These are phyloP conservation scores for Ottelia alismoides DNA, from an alignment of 106 monocot genomes.

Conservation along the genomic window DNA sequence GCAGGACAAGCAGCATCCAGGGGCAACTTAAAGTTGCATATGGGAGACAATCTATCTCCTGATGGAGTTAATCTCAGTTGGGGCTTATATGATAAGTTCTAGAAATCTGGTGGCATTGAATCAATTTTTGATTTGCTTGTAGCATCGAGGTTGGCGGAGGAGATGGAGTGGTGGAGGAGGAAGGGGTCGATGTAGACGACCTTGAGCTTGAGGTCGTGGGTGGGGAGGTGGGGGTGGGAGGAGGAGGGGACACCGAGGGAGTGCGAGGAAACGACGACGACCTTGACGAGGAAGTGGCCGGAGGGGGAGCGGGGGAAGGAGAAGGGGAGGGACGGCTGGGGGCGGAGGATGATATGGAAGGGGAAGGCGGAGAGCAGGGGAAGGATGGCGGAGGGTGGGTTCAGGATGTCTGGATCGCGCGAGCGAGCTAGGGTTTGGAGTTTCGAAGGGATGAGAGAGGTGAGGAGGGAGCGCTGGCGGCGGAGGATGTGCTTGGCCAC, in stretches of 20 bases:
- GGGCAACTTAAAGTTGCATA: too few species aligned
- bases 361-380: too few species aligned
- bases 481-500: conserved; percentile 16
- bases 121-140: conserved; percentile 20
- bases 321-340: too few species aligned
- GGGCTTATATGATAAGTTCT: too few species aligned
- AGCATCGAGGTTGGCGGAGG: conserved; percentile 15
- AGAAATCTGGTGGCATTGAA: conserved; percentile 9
- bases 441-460: conserved; percentile 5
- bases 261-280: conserved; percentile 8
- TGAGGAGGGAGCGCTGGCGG: conserved; percentile 24
- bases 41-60: too few species aligned
- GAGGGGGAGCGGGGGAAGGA: conserved; percentile 28
- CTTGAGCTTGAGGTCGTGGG: conserved; percentile 24
- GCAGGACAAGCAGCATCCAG: too few species aligned
- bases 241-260: background rate
- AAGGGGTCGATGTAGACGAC: conserved; percentile 33
- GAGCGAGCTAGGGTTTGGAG: background rate
- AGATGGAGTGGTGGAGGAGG: conserved; percentile 29
- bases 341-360: too few species aligned
- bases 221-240: conserved; percentile 2
- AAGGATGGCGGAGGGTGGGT: too few species aligned
- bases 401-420: conserved; percentile 11
- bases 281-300: conserved; percentile 45
- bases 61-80: too few species aligned